A percentile compares a stretch with the other conserved stretches of the same genome.
Conservation (phyloP, 495 filamentous ascomycete species). For the Neurospora terricola region DNA sequence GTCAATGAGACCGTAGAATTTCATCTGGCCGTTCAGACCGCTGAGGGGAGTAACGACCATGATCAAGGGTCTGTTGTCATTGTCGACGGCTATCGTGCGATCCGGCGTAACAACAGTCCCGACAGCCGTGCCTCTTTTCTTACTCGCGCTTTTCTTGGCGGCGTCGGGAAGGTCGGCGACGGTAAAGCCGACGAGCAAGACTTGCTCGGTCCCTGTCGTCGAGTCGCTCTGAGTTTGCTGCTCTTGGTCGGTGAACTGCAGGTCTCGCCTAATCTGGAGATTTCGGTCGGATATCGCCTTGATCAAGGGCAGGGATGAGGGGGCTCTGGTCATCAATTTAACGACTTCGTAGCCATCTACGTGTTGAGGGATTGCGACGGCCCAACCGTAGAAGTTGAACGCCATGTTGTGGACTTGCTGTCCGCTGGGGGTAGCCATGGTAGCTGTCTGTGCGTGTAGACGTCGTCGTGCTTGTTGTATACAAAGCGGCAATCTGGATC, state of each 20-base stretch:
- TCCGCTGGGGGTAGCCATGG: neutral
- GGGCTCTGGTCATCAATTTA: neutral
- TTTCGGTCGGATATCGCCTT: neutral
- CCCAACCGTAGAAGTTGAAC: neutral
- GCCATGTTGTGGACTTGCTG: neutral
- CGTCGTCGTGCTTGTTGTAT: neutral
- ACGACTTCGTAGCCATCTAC: neutral
- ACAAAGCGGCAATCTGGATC: neutral
- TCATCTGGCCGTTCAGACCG: neutral
- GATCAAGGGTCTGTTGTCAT: neutral
- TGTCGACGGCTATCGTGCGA: neutral
- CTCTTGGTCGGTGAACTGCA: neutral
- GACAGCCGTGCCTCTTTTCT: neutral
- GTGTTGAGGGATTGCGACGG: neutral
- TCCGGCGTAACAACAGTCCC: neutral
- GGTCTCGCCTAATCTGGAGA: neutral
- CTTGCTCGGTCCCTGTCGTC: neutral
- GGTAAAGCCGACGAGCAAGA: neutral
- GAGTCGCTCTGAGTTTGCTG: neutral
- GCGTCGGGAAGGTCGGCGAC: neutral
- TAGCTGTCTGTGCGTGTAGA: neutral
- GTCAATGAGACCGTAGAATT: neutral
- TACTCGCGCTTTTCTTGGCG: neutral
- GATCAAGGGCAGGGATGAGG: neutral
- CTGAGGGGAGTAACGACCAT: neutral